These are phyloP conservation scores for Tylopilus sp. DNA, from an alignment of 768 basidiomycete genomes.

Conservation along the genomic window DNA sequence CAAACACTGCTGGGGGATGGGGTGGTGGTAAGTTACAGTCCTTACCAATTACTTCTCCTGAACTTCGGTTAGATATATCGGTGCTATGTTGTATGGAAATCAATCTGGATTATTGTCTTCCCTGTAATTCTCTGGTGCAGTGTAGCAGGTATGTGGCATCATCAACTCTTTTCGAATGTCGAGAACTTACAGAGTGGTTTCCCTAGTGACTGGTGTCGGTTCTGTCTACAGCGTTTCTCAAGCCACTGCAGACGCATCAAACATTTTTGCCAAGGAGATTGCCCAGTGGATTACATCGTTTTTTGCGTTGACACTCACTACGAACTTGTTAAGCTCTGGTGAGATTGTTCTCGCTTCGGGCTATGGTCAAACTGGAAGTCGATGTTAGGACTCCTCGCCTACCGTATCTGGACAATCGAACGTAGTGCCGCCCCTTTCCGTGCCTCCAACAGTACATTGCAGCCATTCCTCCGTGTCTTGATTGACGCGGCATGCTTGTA, in stretches of 20 bases:
- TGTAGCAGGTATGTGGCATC: not conserved
- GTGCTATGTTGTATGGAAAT: not conserved
- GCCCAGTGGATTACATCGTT: not conserved
- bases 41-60: not conserved
- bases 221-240: not conserved
- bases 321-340: not conserved
- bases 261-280: not conserved
- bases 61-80: not conserved
- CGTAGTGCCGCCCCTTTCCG: not conserved
- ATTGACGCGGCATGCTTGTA: not conserved
- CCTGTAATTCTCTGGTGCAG: constrained; percentile 1
- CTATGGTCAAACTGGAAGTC: no score
- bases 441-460: not conserved
- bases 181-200: not conserved
- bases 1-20: not conserved
- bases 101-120: not conserved
- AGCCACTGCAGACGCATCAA: not conserved
- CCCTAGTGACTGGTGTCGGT: not conserved
- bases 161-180: no score
- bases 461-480: not conserved
- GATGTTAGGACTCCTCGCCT: not conserved
- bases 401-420: not conserved
- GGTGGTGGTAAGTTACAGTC: not conserved
- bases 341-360: not conserved
- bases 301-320: not conserved